Base-by-base conservation (phyloP, 176 grass and related monocot genomes). In the Oryza longistaminata region DNA sequence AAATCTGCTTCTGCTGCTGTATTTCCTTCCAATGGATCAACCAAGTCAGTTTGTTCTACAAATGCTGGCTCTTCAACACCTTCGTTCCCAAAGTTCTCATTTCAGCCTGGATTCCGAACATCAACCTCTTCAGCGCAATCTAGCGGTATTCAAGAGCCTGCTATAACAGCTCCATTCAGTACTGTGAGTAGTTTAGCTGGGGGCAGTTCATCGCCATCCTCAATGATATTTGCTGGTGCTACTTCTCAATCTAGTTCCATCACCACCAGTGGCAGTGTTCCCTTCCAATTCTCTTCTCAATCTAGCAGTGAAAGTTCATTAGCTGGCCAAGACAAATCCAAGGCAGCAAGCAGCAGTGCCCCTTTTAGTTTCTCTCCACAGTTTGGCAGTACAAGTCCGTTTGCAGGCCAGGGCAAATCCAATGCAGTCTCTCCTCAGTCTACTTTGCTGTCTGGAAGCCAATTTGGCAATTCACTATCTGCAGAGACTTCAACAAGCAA, bases 281-380 rank as follows among this genome's bases (percentile, higher is more conserved):
- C 71, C 77, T 82, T 77, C 3, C 21, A 43, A 66, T 71, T 77
- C 22, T 82, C 55, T 16, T 12, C 72, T 33, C 67, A 68, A 49
- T 80, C 81, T 39, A 55, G 73, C 19, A 64, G 31, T 81, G 77
- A 50, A 85, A 70, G 73, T 77, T 82, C 40, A 15, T 76, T 75
- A 77, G 14, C 64, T 78, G 73, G 35, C 34, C 86, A 83, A 39
- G 74, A 78, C 19, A 81, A 81, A 81, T 87, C 60, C 16, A 68
- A 81, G 71, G 26, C 48, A 62, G 72, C 17, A 29, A 48, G 40
- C 77, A 70, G n/a, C 64, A 76, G 49, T 81, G 10, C 15, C 2
- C 37, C 62, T 81, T 81, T 70, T 46, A 68, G 25, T 64, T 81
- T 89, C 22, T 76, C 64, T 58, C 64, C 67, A 9, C 71, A 85